Evolutionary conservation across 2,329 filamentous ascomycete species (phyloP), one percentile per base, ranked within the genome.

Genomic region (Penicillium sp.): DNA sequence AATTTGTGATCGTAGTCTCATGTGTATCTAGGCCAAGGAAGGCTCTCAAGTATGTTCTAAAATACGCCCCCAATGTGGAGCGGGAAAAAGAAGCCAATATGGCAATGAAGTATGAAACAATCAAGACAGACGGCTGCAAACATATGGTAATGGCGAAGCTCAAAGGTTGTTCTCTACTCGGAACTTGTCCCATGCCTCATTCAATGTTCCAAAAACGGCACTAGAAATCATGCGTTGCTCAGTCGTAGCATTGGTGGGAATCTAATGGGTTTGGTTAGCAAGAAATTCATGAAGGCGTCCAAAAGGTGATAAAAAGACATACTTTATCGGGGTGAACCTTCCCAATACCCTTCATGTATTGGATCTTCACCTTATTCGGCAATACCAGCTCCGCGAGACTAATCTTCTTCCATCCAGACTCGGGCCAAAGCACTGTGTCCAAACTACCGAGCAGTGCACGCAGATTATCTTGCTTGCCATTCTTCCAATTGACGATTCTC

Each of bases 241-340:
- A 1, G 83, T 86, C 2, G 84, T 86, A n/a, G 84, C 84, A 46
- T 76, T 75, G 54, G 82, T 83, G 4, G 84, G 74, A 45, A 87
- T 83, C 84, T 84, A 55, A 20, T 30, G n/a, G 9, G 7, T 10
- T 5, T 24, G 10, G 20, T 60, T 46, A 59, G 54, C 48, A 45
- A 52, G n/a, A 13, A 18, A 32, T 47, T 34, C 34, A 40, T 24
- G 23, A 24, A 34, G 44, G 12, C 15, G 20, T 10, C 7, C 13
- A n/a, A 1, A 21, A 46, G 13, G 53, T 52, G 53, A 26, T 15
- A 55, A 20, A 15, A 10, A 13, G 61, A 73, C 84, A 74, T 80
- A 97, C 94, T 88, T 99, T 99, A 73, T 99, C 94, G 54, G 94
- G 94, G 80, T 99, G 94, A 62, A 94, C 94, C 80, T 97, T 97